Percentiles rank a stretch among this genome's conserved stretches.
These are phyloP conservation scores for Podospora sp. DNA, from an alignment of 495 filamentous ascomycete genomes.

Conservation along the genomic window DNA sequence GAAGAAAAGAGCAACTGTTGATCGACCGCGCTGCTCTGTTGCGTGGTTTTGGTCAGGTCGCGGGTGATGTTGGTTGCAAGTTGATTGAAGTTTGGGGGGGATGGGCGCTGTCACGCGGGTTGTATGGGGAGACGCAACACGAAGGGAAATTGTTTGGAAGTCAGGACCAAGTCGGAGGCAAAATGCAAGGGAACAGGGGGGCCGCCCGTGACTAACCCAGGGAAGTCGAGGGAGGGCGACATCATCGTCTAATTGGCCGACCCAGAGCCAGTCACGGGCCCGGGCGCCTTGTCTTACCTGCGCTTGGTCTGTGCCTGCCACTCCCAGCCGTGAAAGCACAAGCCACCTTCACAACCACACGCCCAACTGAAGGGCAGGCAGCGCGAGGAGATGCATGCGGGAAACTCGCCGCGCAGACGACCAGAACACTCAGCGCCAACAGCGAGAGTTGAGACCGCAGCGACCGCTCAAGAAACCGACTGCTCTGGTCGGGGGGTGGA, in stretches of 20 bases:
- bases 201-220: constrained; percentile 26
- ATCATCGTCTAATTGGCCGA: constrained; percentile 26
- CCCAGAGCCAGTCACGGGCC: constrained; percentile 14
- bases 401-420: background rate
- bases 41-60: constrained; percentile 27
- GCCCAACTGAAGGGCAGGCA: constrained; percentile 13
- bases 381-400: background rate
- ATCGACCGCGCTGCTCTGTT: constrained; percentile 30
- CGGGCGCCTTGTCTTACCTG: constrained; percentile 26
- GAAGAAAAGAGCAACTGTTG: constrained; percentile 20
- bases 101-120: constrained; percentile 37
- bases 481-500: background rate
- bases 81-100: constrained; percentile 34
- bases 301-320: constrained; percentile 13
- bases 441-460: background rate
- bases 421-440: background rate
- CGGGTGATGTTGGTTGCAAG: constrained; percentile 29
- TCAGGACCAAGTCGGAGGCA: constrained; percentile 31
- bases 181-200: constrained; percentile 38
- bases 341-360: constrained; percentile 16
- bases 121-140: constrained; percentile 35
- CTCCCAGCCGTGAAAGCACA: background rate
- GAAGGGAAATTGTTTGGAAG: constrained; percentile 36
- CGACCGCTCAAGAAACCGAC: background rate
- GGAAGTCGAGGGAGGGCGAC: constrained; percentile 24